Percentiles rank a stretch among this genome's conserved stretches.
phyloP scores from a whole-genome alignment of 305 asterid species.

The Rubia tinctorum region DNA sequence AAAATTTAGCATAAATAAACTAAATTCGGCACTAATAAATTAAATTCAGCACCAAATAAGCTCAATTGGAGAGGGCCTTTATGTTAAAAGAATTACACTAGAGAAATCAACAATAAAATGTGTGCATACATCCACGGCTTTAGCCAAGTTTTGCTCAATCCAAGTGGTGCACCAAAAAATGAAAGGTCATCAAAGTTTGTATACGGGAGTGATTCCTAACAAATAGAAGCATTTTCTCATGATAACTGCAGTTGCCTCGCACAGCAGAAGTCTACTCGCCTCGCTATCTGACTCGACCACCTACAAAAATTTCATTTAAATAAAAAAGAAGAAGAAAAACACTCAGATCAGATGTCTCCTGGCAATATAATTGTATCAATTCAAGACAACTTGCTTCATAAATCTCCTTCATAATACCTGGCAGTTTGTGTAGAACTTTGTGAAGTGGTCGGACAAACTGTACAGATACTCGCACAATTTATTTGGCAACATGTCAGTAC shows the following conservation, averaged over 20 bases:
- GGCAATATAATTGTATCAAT: neutral
- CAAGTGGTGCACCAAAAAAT: neutral
- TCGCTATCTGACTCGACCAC: constrained; percentile 86
- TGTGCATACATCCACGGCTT: neutral
- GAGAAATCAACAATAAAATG: neutral
- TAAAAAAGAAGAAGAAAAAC: neutral
- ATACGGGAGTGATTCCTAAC: constrained; percentile 85
- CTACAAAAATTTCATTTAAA: constrained; percentile 34
- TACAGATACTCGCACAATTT: constrained; percentile 76
- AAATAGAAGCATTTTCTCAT: constrained; percentile 86
- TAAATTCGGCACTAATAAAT: no score
- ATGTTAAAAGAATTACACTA: no score
- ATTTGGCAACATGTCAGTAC: constrained; percentile 67
- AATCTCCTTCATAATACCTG: constrained; percentile 46
- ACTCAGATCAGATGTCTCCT: neutral
- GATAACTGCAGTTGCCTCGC: constrained; percentile 93
- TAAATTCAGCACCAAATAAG: no score
- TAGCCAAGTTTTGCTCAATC: neutral
- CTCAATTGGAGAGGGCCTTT: no score
- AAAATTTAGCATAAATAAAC: no score
- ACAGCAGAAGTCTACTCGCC: constrained; percentile 72
- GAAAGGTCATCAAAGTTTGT: constrained; percentile 50
- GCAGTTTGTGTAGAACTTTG: constrained; percentile 79
- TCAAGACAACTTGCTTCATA: neutral
- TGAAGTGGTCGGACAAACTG: constrained; percentile 83